phyloP scores from a whole-genome alignment of 148 eudicot genomes.

The Vaccinium corymbosum region DNA sequence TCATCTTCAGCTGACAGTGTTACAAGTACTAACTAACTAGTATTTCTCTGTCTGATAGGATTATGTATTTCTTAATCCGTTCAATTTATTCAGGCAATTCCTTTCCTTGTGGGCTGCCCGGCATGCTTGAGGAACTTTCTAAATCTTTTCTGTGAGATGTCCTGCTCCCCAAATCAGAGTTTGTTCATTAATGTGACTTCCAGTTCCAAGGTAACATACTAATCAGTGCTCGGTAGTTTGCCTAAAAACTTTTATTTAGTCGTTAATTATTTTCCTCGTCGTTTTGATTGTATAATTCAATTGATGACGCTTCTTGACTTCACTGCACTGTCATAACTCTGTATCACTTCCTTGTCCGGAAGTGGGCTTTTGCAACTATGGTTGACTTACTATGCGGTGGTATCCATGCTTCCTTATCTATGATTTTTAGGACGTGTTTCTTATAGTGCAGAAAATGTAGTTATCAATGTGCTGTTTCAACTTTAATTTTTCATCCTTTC shows the following conservation, averaged over 20 bases:
- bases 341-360: neutral
- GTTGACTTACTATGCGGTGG: neutral
- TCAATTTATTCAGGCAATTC: slow-evolving; percentile 49
- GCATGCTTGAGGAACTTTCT: slow-evolving; percentile 76
- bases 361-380: neutral
- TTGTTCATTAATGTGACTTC: slow-evolving; percentile 64
- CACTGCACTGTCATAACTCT: neutral
- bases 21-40: neutral
- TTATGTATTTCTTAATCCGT: neutral
- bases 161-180: slow-evolving; percentile 80
- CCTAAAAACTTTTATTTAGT: neutral
- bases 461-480: neutral
- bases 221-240: neutral
- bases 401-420: neutral
- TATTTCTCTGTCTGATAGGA: neutral
- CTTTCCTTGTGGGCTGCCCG: slow-evolving; percentile 66
- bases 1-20: slow-evolving; percentile 9
- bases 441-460: neutral
- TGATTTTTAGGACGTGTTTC: neutral
- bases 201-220: slow-evolving; percentile 38
- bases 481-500: neutral
- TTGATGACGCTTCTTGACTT: neutral
- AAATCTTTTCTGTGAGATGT: slow-evolving; percentile 68
- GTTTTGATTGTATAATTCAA: neutral
- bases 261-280: neutral